Percentiles rank a stretch among this genome's conserved stretches.
Evolutionary conservation across 495 filamentous ascomycete genomes (phyloP).

Genomic region (Xylaria nigripes): DNA sequence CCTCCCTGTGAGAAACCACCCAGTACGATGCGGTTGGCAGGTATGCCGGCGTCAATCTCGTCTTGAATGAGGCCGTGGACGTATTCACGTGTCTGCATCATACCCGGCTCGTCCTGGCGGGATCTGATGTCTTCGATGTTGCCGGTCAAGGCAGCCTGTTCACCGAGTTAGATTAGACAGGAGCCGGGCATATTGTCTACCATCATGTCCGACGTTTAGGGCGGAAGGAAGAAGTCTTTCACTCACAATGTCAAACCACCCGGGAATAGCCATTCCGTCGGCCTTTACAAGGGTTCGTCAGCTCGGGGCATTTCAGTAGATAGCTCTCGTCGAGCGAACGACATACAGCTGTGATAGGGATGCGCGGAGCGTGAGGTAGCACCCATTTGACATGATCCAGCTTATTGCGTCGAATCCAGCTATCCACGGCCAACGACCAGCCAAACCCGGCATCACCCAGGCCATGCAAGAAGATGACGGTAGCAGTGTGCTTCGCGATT

Average conservation of each 20-base stretch:
- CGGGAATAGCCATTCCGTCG: constrained; percentile 74
- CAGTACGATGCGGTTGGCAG: constrained; percentile 72
- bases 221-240: constrained; percentile 16
- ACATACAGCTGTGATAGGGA: constrained; percentile 80
- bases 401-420: constrained; percentile 74
- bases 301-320: not conserved
- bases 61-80: constrained; percentile 75
- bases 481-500: constrained; percentile 84
- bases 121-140: constrained; percentile 20
- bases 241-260: constrained; percentile 86
- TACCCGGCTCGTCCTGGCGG: constrained; percentile 70
- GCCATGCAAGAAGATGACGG: constrained; percentile 89
- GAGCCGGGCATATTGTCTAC: not conserved
- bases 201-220: not conserved
- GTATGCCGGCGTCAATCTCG: constrained; percentile 76
- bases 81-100: constrained; percentile 61
- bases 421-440: constrained; percentile 76
- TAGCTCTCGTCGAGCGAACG: not conserved
- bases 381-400: constrained; percentile 90
- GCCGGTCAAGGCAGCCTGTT: constrained; percentile 20
- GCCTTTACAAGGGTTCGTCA: constrained; percentile 45
- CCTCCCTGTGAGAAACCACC: constrained; percentile 58
- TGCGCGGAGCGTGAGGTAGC: constrained; percentile 84
- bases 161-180: not conserved
- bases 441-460: constrained; percentile 75